Base-by-base conservation (phyloP, 768 basidiomycete genomes). In the Amanita pseudoporphyria region DNA sequence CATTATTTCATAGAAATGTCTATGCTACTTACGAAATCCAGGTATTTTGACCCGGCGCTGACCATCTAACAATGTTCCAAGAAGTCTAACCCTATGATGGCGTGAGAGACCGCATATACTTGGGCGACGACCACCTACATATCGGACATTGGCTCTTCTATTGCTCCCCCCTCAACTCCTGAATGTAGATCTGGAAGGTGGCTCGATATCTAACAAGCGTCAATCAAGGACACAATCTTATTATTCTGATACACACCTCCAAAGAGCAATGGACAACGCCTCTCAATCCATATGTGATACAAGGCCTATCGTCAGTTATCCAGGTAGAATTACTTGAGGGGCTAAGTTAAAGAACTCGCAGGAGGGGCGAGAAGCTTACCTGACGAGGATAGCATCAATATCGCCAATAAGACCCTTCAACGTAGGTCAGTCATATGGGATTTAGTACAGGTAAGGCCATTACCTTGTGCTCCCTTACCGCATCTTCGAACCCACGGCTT, bases 211-310 rank as follows among this genome's bases (percentile, higher is more conserved):
- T 89, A 19, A 47, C 28, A 21, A 35, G 28, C 6, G 21, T 44
- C 36, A 26, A 16, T 10, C 26, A 12, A 9, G 16, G 6, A 16
- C 9, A 49, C 28, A 19, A 45, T 28, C 22, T 33, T 32, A 18
- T 12, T 51, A 9, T 21, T 21, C 19, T 24, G 9, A 26, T 19
- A 28, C 36, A 41, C 64, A 84, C 87, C 71, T 84, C 78, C 6
- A 96, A 66, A 30, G 79, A 77, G 45, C 88, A 91, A 60, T 94
- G 93, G 1, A 97, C 80, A 3, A 99, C 95, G 0, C 96, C 96
- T 40, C 96, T 78, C 49, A 97, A 69, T 3, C 96, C 96, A 62
- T 95, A 96, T 0, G 94, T 96, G 45, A 98, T 84, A 59, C 94
- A 97, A 0, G 96, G 94, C 5, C 81, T 78, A 54, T 86, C 81